A percentile compares a stretch with the other conserved stretches of the same genome.
These are phyloP conservation scores for Mortierella polycephala DNA, from an alignment of 371 early-diverging fungal species.

Conservation along the genomic window DNA sequence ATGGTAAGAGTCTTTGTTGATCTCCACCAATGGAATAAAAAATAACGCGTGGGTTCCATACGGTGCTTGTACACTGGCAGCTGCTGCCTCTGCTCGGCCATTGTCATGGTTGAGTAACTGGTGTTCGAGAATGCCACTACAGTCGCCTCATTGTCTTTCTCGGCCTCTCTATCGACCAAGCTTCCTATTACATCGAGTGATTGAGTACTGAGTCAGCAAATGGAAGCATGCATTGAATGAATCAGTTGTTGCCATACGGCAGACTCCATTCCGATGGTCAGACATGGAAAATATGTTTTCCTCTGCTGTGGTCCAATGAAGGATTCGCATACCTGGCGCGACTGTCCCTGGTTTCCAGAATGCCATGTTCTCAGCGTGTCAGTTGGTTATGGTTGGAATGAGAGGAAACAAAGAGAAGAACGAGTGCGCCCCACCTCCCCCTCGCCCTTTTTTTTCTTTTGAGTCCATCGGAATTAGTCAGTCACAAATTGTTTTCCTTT, in stretches of 20 bases:
- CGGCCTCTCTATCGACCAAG: slow-evolving; percentile 71
- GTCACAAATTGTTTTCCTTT: no score
- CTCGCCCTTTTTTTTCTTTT: no score
- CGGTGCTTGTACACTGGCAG: slow-evolving; percentile 71
- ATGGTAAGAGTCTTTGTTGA: no score
- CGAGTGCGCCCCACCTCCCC: no score
- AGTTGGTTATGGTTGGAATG: neutral
- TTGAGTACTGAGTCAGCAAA: no score
- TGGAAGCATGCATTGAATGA: no score
- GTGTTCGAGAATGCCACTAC: slow-evolving; percentile 60
- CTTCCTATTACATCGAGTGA: slow-evolving; percentile 59
- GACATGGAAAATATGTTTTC: neutral
- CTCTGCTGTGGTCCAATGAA: neutral
- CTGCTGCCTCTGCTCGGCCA: slow-evolving; percentile 64
- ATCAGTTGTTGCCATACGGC: no score
- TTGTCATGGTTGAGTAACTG: slow-evolving; percentile 58
- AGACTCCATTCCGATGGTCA: neutral
- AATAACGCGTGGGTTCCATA: slow-evolving; percentile 19
- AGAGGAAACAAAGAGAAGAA: neutral
- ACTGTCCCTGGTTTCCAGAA: slow-evolving; percentile 77
- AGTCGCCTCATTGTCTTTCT: slow-evolving; percentile 65
- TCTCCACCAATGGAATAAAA: no score
- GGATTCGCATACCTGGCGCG: slow-evolving; percentile 64
- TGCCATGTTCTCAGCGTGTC: slow-evolving; percentile 53
- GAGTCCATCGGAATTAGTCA: no score